Evolutionary conservation across 1,139 yeast species (phyloP).

Genomic region (Chernovozyma sophiae-reginae): DNA sequence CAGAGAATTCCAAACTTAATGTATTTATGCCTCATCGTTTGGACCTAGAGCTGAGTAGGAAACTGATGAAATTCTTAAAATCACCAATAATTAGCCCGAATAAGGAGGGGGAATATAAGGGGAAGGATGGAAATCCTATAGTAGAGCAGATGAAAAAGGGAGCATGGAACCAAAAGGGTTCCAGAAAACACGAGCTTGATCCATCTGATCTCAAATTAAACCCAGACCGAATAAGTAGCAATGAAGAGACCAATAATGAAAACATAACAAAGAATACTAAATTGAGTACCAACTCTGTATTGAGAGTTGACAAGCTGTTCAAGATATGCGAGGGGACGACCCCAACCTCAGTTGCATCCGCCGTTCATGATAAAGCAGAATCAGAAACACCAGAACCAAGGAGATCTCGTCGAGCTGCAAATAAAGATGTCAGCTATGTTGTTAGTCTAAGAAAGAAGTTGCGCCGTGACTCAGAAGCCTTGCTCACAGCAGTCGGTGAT

Average conservation of each 20-base stretch:
- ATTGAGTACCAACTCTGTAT: neutral
- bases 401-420: constrained; percentile 34
- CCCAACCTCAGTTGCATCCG: neutral
- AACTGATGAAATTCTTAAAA: constrained; percentile 4
- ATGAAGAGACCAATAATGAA: neutral
- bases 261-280: neutral
- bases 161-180: neutral
- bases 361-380: neutral
- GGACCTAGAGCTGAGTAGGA: neutral
- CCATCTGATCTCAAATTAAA: too few relatives aligned
- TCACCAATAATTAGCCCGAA: constrained; percentile 11
- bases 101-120: constrained; percentile 5
- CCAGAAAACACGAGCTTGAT: too few relatives aligned
- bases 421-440: constrained; percentile 62
- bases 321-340: neutral
- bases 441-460: constrained; percentile 67
- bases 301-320: neutral
- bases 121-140: neutral
- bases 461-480: constrained; percentile 58
- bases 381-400: constrained; percentile 8
- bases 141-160: neutral
- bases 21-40: constrained; percentile 2
- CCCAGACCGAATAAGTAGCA: neutral
- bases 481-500: constrained; percentile 52
- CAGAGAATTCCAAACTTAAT: constrained; percentile 8